Evolutionary conservation across 805 yeast species (phyloP).

Genomic region (Cyberlindnera mrakii): DNA sequence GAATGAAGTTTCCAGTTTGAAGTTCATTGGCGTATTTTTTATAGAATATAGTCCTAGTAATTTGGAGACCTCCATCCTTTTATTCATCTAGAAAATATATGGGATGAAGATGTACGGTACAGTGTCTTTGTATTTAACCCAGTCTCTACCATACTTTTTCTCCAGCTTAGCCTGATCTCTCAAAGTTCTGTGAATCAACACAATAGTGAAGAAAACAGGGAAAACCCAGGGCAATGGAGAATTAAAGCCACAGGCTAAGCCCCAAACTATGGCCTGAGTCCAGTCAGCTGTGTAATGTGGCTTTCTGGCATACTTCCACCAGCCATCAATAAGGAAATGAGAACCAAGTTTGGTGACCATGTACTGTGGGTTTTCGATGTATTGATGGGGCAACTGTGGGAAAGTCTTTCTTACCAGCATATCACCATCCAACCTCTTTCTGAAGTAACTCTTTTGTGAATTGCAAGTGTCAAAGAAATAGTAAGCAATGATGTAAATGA

Average conservation of each 20-base stretch:
- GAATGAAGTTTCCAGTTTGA: too few relatives aligned
- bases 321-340: constrained; percentile 81
- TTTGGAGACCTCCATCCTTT: too few relatives aligned
- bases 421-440: constrained; percentile 81
- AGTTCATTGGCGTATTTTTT: too few relatives aligned
- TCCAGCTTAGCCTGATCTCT: constrained; percentile 85
- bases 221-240: constrained; percentile 95
- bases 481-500: constrained; percentile 61
- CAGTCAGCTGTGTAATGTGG: constrained; percentile 94
- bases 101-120: constrained; percentile 95
- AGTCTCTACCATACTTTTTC: constrained; percentile 88
- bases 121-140: constrained; percentile 78
- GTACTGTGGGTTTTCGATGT: constrained; percentile 76
- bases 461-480: constrained; percentile 93
- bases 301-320: constrained; percentile 92
- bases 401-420: constrained; percentile 71
- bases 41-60: too few relatives aligned
- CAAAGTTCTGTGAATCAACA: constrained; percentile 78
- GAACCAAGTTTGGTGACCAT: constrained; percentile 84
- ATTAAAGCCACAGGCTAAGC: constrained; percentile 77
- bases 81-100: constrained; percentile 64
- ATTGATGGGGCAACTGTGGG: constrained; percentile 87
- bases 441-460: constrained; percentile 91
- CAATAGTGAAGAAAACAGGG: constrained; percentile 85
- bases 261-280: constrained; percentile 87